phyloP scores from a whole-genome alignment of 305 asterid genomes.

The Caryopteris hybrid region DNA sequence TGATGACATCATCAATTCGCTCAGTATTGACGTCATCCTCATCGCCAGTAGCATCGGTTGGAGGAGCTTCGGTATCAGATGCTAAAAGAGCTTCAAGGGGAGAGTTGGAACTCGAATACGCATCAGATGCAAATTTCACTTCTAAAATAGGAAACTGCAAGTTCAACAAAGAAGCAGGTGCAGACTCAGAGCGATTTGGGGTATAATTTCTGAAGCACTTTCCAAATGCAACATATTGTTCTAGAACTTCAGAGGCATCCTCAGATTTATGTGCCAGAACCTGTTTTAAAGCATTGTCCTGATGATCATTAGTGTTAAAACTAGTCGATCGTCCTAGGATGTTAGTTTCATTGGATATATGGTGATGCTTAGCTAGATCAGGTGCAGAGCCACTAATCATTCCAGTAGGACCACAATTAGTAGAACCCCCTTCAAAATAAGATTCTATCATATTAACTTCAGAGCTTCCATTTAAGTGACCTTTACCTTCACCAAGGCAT shows the following conservation, averaged over 20 bases:
- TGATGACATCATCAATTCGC: conserved; percentile 19
- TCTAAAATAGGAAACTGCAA: conserved; percentile 63
- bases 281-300: conserved; percentile 13
- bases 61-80: conserved; percentile 19
- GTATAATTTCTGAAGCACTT: conserved; percentile 12
- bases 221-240: conserved; percentile 19
- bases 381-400: conserved; percentile 13
- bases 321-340: conserved; percentile 14
- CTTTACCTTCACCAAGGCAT: conserved; percentile 11
- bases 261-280: conserved; percentile 8
- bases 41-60: not conserved
- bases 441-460: conserved; percentile 17
- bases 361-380: conserved; percentile 20
- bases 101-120: conserved; percentile 16
- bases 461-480: conserved; percentile 21
- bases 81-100: conserved; percentile 66
- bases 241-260: conserved; percentile 17
- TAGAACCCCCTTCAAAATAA: conserved; percentile 16
- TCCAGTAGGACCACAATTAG: conserved; percentile 7
- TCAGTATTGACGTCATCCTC: conserved; percentile 7
- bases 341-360: conserved; percentile 10
- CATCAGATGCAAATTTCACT: conserved; percentile 48
- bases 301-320: conserved; percentile 12
- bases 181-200: conserved; percentile 19
- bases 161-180: conserved; percentile 34